A percentile compares a stretch with the other conserved stretches of the same genome.
phyloP scores from a whole-genome alignment of 495 filamentous ascomycete species.

The Trichoderma parareesei region DNA sequence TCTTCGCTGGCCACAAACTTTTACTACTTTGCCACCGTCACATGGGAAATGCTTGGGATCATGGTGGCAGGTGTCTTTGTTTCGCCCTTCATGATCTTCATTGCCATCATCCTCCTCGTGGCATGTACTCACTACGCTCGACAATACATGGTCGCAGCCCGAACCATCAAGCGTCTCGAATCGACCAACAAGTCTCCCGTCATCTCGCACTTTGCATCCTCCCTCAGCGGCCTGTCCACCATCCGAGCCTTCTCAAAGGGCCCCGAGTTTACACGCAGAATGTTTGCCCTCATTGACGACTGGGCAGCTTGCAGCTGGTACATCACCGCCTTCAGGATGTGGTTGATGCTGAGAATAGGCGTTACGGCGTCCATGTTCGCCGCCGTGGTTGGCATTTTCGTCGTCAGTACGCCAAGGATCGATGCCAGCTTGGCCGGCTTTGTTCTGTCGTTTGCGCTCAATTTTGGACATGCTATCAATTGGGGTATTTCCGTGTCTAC shows the following conservation, averaged over 20 bases:
- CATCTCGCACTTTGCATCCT: conserved; percentile 66
- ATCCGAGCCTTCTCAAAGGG: conserved; percentile 66
- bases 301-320: conserved; percentile 56
- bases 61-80: conserved; percentile 54
- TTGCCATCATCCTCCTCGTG: conserved; percentile 44
- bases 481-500: conserved; percentile 45
- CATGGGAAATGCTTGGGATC: conserved; percentile 48
- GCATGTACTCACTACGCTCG: conserved; percentile 51
- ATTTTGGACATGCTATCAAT: conserved; percentile 45
- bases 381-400: conserved; percentile 51
- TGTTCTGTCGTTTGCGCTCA: conserved; percentile 52
- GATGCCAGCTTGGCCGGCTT: conserved; percentile 74
- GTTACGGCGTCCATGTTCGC: conserved; percentile 65
- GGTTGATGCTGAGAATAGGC: conserved; percentile 65
- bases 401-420: conserved; percentile 54
- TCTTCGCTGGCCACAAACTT: conserved; percentile 53
- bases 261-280: conserved; percentile 53
- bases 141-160: conserved; percentile 57
- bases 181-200: conserved; percentile 65
- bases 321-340: conserved; percentile 62
- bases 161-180: conserved; percentile 69
- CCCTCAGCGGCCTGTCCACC: conserved; percentile 62
- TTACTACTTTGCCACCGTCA: conserved; percentile 43
- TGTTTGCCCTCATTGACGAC: conserved; percentile 59
- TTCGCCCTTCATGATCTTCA: conserved; percentile 50